Conservation (phyloP, 495 filamentous ascomycete genomes). For the Apodospora peruviana region DNA sequence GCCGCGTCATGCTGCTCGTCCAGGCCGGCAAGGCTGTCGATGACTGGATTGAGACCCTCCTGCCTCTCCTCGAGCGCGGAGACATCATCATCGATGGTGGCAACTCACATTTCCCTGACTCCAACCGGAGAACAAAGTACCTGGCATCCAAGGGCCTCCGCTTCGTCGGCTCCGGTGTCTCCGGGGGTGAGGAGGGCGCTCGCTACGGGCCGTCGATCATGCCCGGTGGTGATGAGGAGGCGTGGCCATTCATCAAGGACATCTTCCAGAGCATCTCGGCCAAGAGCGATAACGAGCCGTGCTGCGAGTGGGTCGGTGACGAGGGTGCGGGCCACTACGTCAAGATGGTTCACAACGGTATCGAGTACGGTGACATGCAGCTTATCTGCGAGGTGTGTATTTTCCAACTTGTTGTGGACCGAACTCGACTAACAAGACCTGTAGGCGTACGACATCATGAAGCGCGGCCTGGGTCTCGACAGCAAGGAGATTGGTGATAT, state of each 20-base stretch:
- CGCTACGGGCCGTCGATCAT: conserved; percentile 95
- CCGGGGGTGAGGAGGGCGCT: conserved; percentile 98
- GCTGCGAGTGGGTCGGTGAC: conserved; percentile 99
- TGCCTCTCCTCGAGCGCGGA: conserved; percentile 81
- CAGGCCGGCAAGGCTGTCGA: conserved; percentile 97
- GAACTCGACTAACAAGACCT: conserved; percentile 8
- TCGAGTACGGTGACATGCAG: conserved; percentile 99
- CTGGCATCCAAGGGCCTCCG: conserved; percentile 80
- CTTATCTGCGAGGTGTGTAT: conserved; percentile 87
- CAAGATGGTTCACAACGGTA: conserved; percentile 99
- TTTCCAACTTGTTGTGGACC: no score
- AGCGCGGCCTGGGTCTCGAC: conserved; percentile 81
- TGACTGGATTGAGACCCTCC: conserved; percentile 93
- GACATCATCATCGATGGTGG: conserved; percentile 99
- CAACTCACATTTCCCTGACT: conserved; percentile 98
- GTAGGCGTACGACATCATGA: conserved; percentile 98
- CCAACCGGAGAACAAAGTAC: conserved; percentile 90
- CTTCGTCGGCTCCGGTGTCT: conserved; percentile 96
- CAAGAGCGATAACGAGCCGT: conserved; percentile 92
- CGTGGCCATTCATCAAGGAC: conserved; percentile 98
- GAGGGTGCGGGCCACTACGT: conserved; percentile 99
- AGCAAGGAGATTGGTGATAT: conserved; percentile 93
- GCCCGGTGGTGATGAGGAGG: conserved; percentile 96
- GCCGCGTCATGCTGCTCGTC: conserved; percentile 95
- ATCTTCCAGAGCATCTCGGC: conserved; percentile 96